Percentiles rank a stretch among this genome's conserved stretches.
Conservation (phyloP, 2,329 filamentous ascomycete species). For the Endocalyx cinctus region DNA sequence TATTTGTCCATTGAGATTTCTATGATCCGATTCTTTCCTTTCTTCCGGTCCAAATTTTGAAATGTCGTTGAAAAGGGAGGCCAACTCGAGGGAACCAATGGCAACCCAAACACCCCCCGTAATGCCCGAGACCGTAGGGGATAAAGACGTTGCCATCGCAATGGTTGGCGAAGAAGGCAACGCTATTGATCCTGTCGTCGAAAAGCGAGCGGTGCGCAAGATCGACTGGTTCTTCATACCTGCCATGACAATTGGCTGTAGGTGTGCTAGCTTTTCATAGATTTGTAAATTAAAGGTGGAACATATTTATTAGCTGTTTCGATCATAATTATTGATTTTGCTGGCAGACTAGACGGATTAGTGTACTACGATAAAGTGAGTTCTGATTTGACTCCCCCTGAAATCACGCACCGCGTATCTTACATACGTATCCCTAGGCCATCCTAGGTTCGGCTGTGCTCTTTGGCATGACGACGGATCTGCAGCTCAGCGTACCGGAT, state of each 20-base stretch:
- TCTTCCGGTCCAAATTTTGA: too few relatives aligned
- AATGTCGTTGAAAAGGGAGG: too few relatives aligned
- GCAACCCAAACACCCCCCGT: too few relatives aligned
- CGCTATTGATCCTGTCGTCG: conserved; percentile 49
- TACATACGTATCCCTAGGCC: conserved; percentile 47
- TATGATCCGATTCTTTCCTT: too few relatives aligned
- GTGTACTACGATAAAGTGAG: conserved; percentile 65
- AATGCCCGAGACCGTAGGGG: conserved; percentile 15
- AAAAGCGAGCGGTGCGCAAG: conserved; percentile 56
- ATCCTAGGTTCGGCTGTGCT: conserved; percentile 69
- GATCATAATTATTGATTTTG: background rate
- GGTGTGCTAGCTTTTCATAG: conserved; percentile 9
- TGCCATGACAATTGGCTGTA: conserved; percentile 55
- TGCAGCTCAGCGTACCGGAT: conserved; percentile 52
- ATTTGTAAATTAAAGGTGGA: too few relatives aligned
- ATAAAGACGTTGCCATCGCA: conserved; percentile 52
- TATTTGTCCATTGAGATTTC: too few relatives aligned
- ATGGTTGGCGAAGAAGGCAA: conserved; percentile 55
- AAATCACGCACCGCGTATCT: too few relatives aligned
- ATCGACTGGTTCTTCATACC: conserved; percentile 66
- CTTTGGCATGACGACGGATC: conserved; percentile 71
- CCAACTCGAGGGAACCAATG: too few relatives aligned
- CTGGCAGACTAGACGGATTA: conserved; percentile 53
- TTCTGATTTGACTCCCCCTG: too few relatives aligned
- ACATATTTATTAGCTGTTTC: background rate